A percentile compares a stretch with the other conserved stretches of the same genome.
Conservation (phyloP, 345 rosid species). For the Citrus reticulata region DNA sequence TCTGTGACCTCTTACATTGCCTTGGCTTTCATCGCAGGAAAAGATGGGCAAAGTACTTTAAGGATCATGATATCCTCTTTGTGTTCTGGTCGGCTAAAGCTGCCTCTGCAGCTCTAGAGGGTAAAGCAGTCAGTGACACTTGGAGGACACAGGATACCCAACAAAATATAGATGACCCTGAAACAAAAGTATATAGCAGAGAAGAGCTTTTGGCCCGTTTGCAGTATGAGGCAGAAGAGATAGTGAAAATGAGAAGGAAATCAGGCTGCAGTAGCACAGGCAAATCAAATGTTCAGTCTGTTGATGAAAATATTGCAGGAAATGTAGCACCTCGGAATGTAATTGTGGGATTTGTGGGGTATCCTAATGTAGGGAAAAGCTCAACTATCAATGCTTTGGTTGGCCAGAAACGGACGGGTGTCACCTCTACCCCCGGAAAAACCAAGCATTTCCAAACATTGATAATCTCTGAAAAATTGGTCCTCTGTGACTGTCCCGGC, state of each 20-base stretch:
- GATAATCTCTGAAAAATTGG: slow-evolving; percentile 73
- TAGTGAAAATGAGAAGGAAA: slow-evolving; percentile 50
- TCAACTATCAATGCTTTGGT: slow-evolving; percentile 93
- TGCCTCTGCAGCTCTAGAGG: slow-evolving; percentile 74
- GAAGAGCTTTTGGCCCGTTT: slow-evolving; percentile 77
- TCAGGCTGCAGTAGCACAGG: slow-evolving; percentile 28
- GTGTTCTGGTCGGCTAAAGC: slow-evolving; percentile 97
- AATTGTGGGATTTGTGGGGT: slow-evolving; percentile 87
- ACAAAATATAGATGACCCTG: slow-evolving; percentile 40
- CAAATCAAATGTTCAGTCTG: slow-evolving; percentile 24
- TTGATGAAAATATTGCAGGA: slow-evolving; percentile 14
- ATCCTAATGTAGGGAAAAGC: slow-evolving; percentile 95
- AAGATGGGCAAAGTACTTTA: slow-evolving; percentile 80
- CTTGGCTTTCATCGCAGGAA: slow-evolving; percentile 40
- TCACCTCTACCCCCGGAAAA: slow-evolving; percentile 93
- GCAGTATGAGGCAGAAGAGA: slow-evolving; percentile 72
- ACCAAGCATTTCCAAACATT: slow-evolving; percentile 94
- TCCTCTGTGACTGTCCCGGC: slow-evolving; percentile 90
- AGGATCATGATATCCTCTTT: slow-evolving; percentile 47
- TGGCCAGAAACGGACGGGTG: slow-evolving; percentile 88
- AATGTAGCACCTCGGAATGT: slow-evolving; percentile 36
- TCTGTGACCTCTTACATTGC: slow-evolving; percentile 1
- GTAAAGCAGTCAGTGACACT: slow-evolving; percentile 43
- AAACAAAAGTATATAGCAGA: slow-evolving; percentile 60
- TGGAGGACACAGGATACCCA: slow-evolving; percentile 29